Percentiles rank a stretch among this genome's conserved stretches.
phyloP scores from a whole-genome alignment of 345 rosid genomes.

The Capsella bursapastoris region DNA sequence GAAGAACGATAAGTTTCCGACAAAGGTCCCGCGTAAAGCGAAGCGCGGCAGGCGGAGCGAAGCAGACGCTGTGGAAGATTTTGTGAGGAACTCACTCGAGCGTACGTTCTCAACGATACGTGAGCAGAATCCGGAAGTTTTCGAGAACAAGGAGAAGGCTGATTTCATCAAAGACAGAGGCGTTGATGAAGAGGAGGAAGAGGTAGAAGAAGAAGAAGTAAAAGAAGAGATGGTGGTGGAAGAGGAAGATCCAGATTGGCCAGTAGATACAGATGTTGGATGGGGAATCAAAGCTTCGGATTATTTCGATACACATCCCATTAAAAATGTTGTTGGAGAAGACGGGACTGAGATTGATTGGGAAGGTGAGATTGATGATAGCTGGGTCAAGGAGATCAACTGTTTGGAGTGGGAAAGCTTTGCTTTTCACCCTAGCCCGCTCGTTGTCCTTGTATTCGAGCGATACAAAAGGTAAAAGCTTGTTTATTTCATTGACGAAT shows the following conservation, averaged over 20 bases:
- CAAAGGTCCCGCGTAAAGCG: slow-evolving; percentile 58
- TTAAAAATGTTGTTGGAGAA: slow-evolving; percentile 82
- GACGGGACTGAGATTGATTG: slow-evolving; percentile 82
- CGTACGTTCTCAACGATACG: slow-evolving; percentile 69
- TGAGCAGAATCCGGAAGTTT: slow-evolving; percentile 56
- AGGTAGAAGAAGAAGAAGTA: slow-evolving; percentile 40
- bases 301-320: slow-evolving; percentile 81
- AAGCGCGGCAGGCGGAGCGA: slow-evolving; percentile 83
- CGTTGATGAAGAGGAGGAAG: slow-evolving; percentile 44
- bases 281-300: slow-evolving; percentile 95
- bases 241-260: slow-evolving; percentile 86
- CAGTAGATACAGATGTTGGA: slow-evolving; percentile 90
- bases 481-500: slow-evolving; percentile 5
- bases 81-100: slow-evolving; percentile 68
- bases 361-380: slow-evolving; percentile 90
- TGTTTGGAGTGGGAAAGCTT: slow-evolving; percentile 92
- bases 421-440: slow-evolving; percentile 88
- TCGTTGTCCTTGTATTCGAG: slow-evolving; percentile 80
- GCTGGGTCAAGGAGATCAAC: slow-evolving; percentile 86
- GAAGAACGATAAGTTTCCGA: slow-evolving; percentile 44
- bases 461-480: slow-evolving; percentile 64
- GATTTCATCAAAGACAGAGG: slow-evolving; percentile 57
- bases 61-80: slow-evolving; percentile 83
- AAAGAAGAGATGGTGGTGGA: slow-evolving; percentile 68
- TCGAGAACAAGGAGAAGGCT: slow-evolving; percentile 51